Evolutionary conservation across 805 yeast species (phyloP).

Genomic region (Ogataea chonburiensis): DNA sequence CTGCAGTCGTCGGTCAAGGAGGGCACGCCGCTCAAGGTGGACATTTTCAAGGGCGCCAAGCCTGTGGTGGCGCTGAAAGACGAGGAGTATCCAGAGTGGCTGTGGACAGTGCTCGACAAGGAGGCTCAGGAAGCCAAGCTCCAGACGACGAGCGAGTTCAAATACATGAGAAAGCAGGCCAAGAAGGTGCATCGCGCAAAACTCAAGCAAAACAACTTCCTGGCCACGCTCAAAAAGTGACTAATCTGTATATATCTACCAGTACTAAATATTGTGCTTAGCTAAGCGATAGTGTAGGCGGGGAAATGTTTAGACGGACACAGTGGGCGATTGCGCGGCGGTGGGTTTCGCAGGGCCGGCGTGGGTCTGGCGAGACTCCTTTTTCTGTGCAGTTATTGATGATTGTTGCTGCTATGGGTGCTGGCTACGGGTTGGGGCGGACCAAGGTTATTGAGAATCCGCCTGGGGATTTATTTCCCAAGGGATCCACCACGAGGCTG

Average conservation of each 20-base stretch:
- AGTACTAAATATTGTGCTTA: no score
- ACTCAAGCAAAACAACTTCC: conserved; percentile 78
- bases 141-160: conserved; percentile 54
- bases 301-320: conserved; percentile 6
- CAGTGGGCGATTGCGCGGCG: no score
- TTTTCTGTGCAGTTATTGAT: conserved; percentile 30
- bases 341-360: no score
- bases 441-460: conserved; percentile 25
- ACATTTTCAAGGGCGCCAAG: conserved; percentile 74
- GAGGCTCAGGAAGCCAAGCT: conserved; percentile 56
- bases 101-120: conserved; percentile 80
- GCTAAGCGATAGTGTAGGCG: no score
- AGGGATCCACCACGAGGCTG: conserved; percentile 25
- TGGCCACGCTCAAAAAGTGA: conserved; percentile 47
- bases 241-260: conserved; percentile 6
- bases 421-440: conserved; percentile 34
- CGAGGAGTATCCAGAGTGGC: conserved; percentile 90
- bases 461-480: conserved; percentile 32
- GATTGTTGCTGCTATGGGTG: conserved; percentile 34
- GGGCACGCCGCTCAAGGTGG: conserved; percentile 71
- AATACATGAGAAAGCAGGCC: conserved; percentile 67
- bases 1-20: conserved; percentile 56
- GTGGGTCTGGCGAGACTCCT: conserved; percentile 25
- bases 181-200: conserved; percentile 64
- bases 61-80: conserved; percentile 89